phyloP scores from a whole-genome alignment of 768 basidiomycete species.

The Leccinum uliginosum region DNA sequence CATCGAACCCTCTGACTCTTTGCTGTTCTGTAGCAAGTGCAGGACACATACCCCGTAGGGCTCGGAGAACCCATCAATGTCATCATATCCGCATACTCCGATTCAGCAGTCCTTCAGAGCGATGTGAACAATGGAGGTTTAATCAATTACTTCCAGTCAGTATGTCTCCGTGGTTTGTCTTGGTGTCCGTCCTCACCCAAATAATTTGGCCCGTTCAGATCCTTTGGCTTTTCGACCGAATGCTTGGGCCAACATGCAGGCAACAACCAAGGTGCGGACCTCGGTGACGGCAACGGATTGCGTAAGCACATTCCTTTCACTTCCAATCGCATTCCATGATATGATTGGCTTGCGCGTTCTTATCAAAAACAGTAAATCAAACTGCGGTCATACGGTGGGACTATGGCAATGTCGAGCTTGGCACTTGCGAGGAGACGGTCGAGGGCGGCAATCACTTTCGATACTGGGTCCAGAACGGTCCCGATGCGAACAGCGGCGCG shows the following conservation, averaged over 20 bases:
- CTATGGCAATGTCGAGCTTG: slow-evolving; percentile 76
- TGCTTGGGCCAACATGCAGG: slow-evolving; percentile 83
- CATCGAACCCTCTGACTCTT: background rate
- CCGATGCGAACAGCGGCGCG: slow-evolving; percentile 59
- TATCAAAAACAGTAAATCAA: slow-evolving; percentile 58
- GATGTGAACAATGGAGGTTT: slow-evolving; percentile 63
- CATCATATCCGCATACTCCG: slow-evolving; percentile 76
- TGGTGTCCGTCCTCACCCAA: background rate
- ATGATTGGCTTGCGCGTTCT: background rate
- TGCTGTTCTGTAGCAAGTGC: slow-evolving; percentile 40
- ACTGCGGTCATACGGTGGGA: slow-evolving; percentile 82
- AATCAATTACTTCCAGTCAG: slow-evolving; percentile 78
- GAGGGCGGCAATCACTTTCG: slow-evolving; percentile 85
- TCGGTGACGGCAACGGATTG: slow-evolving; percentile 79
- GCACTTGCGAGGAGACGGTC: slow-evolving; percentile 82
- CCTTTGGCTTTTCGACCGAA: slow-evolving; percentile 68
- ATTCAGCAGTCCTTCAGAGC: slow-evolving; percentile 61
- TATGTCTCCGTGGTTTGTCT: slow-evolving; percentile 8
- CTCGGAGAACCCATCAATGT: slow-evolving; percentile 85
- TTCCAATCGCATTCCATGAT: background rate
- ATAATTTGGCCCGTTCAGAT: slow-evolving; percentile 34
- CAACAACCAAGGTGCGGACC: slow-evolving; percentile 60
- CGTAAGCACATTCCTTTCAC: slow-evolving; percentile 43
- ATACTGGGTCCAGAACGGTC: slow-evolving; percentile 82
- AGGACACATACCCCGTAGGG: slow-evolving; percentile 59